These are phyloP conservation scores for Talaromyces sp. DNA, from an alignment of 2,329 filamentous ascomycete genomes.

Conservation along the genomic window DNA sequence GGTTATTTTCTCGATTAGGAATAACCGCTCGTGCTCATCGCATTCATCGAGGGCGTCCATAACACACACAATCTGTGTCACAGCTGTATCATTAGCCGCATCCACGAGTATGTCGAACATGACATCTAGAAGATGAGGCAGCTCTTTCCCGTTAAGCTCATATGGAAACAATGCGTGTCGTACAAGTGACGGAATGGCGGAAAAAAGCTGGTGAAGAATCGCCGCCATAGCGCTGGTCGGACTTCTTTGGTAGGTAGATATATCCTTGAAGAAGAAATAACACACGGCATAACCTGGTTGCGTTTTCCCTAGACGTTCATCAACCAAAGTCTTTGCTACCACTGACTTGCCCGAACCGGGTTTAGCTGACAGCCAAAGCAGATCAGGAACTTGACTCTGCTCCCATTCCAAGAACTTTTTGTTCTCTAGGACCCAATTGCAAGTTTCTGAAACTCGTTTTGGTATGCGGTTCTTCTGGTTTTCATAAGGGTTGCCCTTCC, in stretches of 20 bases:
- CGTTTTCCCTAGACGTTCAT: constrained; percentile 24
- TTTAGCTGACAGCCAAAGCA: constrained; percentile 28
- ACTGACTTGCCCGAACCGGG: constrained; percentile 47
- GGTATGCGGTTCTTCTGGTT: constrained; percentile 6
- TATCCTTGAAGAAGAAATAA: constrained; percentile 46
- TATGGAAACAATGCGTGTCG: constrained; percentile 21
- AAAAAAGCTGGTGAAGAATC: constrained; percentile 36
- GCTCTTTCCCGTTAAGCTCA: constrained; percentile 14
- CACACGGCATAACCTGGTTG: constrained; percentile 28
- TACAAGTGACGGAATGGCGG: constrained; percentile 16
- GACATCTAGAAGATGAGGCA: not conserved
- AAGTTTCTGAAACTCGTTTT: not conserved
- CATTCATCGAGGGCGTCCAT: constrained; percentile 43
- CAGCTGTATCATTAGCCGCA: not conserved
- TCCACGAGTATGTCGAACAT: not conserved
- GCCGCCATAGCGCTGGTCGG: constrained; percentile 28
- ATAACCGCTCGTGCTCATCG: constrained; percentile 15
- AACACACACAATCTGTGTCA: constrained; percentile 29
- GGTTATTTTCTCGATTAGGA: constrained; percentile 17
- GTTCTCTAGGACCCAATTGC: constrained; percentile 5
- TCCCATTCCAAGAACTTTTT: constrained; percentile 8
- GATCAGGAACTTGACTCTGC: not conserved
- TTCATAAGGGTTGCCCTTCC: constrained; percentile 1
- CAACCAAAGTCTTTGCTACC: constrained; percentile 35
- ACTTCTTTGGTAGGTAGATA: constrained; percentile 12